Base-by-base conservation (phyloP, 2,329 filamentous ascomycete genomes). In the Colletotrichum godetiae region DNA sequence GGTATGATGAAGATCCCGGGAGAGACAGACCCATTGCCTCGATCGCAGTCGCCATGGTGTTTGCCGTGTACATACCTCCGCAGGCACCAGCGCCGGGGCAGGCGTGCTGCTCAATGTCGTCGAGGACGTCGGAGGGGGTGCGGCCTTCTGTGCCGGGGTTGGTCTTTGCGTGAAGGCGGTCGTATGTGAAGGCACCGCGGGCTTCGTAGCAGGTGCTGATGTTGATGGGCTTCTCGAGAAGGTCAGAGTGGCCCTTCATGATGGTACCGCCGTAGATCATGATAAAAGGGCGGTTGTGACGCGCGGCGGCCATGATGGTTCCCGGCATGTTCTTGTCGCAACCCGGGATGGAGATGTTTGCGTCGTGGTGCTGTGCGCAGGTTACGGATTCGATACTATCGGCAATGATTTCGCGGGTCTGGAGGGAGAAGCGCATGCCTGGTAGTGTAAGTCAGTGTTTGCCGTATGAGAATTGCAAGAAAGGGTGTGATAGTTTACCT, bases 261-360 rank as follows among this genome's bases (percentile, higher is more conserved):
- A 98, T 98, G 19, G 94, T 94, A 52, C 96, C 96, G 63, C 96
- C 96, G 81, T 98, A 98, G 73, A 98, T 93, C 95, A 98, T 98
- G 80, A 98, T 87, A 60, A 95, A 97, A 4, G 96, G 96, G 11
- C 96, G 90, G 83, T 98, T 98, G 84, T 97, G 94, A 70, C 96
- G 90, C 15, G 94, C 94, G 79, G 97, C 95, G 0, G 94, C 95
- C 92, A 98, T 98, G 75, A 97, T 88, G 19, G 94, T 93, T 75
- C 95, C 95, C 0, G 95, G 95, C 96, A 98, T 98, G 82, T 98
- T 98, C 89, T 98, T 98, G 86, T 98, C 95, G 82, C 95, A 98
- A 12, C 95, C 95, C 0, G 96, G 95, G 77, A 98, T 96, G 35
- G 94, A 92, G 81, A 98, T 95, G 82, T 95, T 97, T 72, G 95